Evolutionary conservation across 2,329 filamentous ascomycete genomes (phyloP).

Genomic region (Ophiostoma triangulosporum): DNA sequence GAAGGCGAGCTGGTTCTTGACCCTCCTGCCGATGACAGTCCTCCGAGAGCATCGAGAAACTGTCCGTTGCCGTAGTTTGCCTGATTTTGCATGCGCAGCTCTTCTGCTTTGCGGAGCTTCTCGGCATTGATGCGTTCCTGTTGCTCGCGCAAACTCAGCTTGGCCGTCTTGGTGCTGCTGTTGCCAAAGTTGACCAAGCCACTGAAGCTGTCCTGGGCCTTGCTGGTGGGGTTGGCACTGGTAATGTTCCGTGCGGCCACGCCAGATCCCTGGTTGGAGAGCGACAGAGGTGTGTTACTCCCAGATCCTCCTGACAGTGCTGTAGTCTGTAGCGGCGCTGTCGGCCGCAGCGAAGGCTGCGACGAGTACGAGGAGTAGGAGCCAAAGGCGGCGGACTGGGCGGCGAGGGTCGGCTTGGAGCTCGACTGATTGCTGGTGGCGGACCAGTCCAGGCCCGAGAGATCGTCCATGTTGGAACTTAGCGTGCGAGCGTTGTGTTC

Average conservation of each 20-base stretch:
- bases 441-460: slow-evolving; percentile 47
- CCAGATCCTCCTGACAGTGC: slow-evolving; percentile 30
- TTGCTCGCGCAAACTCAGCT: slow-evolving; percentile 65
- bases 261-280: slow-evolving; percentile 36
- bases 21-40: slow-evolving; percentile 28
- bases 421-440: slow-evolving; percentile 18
- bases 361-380: slow-evolving; percentile 26
- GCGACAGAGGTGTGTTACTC: slow-evolving; percentile 41
- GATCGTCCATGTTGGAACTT: slow-evolving; percentile 42
- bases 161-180: slow-evolving; percentile 43
- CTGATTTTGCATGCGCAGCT: slow-evolving; percentile 57
- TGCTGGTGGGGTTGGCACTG: slow-evolving; percentile 24
- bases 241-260: slow-evolving; percentile 21
- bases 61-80: slow-evolving; percentile 63
- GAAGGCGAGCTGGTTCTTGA: slow-evolving; percentile 34
- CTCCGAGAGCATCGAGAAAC: slow-evolving; percentile 62
- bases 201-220: slow-evolving; percentile 62
- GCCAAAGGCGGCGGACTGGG: slow-evolving; percentile 31
- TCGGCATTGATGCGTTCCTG: slow-evolving; percentile 53
- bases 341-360: slow-evolving; percentile 39
- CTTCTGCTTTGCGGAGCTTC: slow-evolving; percentile 59
- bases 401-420: slow-evolving; percentile 15
- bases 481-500: not conserved
- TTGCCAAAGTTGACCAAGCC: slow-evolving; percentile 54
- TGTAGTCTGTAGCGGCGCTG: slow-evolving; percentile 31